Base-by-base conservation (phyloP, 2,329 filamentous ascomycete species). In the Diplodia corticola region DNA sequence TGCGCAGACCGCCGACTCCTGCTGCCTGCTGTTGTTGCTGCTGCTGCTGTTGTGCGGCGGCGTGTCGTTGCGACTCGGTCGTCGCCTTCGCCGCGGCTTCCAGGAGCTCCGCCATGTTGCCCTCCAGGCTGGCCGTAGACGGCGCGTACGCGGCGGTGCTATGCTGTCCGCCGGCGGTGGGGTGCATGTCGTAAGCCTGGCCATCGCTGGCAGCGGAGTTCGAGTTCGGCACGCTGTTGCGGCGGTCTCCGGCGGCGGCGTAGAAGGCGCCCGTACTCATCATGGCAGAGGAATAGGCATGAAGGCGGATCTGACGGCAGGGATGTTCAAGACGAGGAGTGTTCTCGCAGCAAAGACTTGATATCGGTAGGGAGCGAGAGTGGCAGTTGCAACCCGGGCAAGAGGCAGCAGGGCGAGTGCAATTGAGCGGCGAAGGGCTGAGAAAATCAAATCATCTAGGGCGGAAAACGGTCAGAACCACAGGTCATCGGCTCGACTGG, bases 81-180 rank as follows among this genome's bases (percentile, higher is more conserved):
- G 44, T 75, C 74, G 75, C 75, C 17, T 75, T 74, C 22, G 73
- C 76, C 7, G 75, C 76, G 69, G 76, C 76, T 63, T 78, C 75
- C 4, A 78, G 68, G 60, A 78, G 67, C 63, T 77, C 75, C 2
- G 70, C 75, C 37, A 78, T 71, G 48, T 65, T 57, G 28, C 63
- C 63, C 6, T 57, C 50, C 57, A 61, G 55, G 24, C 55, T 33
- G n/a, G 37, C 12, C 24, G 55, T 44, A 7, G 57, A 28, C 17
- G 44, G 13, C 7, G 44, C 44, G 20, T 50, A 49, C 12, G 33
- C 20, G 2, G 40, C 10, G 6, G 44, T 5, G n/a, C 26, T 24
- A 4, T 26, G 1, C 7, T 37, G 33, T 9, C 10, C 37, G n/a
- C 35, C 35, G 7, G 24, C 35, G 3, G 37, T 9, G 1, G 57